phyloP scores from a whole-genome alignment of 78 protist genomes.

The Protostelium mycophagum region DNA sequence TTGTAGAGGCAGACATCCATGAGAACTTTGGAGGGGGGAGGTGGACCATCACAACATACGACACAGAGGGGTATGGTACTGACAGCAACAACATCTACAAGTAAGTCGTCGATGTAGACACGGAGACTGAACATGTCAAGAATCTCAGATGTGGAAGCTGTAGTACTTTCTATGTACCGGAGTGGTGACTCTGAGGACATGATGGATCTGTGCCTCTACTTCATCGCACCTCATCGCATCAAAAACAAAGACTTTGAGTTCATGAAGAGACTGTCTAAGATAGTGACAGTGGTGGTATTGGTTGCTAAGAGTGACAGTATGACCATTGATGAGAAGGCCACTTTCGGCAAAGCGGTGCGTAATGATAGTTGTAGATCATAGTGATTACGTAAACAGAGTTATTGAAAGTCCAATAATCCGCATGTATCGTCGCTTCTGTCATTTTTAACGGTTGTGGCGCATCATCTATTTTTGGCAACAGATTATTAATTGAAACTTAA shows the following conservation, averaged over 20 bases:
- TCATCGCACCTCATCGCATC: neutral
- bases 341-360: neutral
- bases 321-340: neutral
- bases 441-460: too few relatives aligned
- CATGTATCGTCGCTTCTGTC: too few relatives aligned
- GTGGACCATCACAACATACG: neutral
- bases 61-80: neutral
- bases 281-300: neutral
- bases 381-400: too few relatives aligned
- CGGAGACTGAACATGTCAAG: neutral
- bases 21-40: neutral
- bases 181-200: neutral
- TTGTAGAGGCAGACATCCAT: neutral
- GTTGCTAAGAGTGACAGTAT: neutral
- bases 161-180: neutral
- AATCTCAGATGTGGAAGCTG: neutral
- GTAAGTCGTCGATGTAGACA: neutral
- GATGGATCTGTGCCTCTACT: neutral
- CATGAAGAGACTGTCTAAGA: neutral
- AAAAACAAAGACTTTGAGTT: neutral
- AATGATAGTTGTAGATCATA: neutral
- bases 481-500: too few relatives aligned
- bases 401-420: too few relatives aligned
- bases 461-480: too few relatives aligned
- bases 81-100: neutral